Base-by-base conservation (phyloP, 306 rosid species). In the Trifolium fragiferum region DNA sequence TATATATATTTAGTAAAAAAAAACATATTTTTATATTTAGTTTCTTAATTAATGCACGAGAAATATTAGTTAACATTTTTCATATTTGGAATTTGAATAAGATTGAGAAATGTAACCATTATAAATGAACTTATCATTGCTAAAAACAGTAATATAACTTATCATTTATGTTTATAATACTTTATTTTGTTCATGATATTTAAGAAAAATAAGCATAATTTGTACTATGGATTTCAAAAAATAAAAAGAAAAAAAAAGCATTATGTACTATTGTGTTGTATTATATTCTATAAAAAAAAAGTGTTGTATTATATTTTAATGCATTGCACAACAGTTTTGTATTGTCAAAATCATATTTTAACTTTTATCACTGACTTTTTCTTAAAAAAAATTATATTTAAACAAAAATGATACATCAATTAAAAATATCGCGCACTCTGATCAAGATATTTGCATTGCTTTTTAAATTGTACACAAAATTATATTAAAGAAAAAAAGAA, bases 371-470 rank as follows among this genome's bases (percentile, higher is more conserved):
- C 40, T 68, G 69, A 14, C n/a, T 30, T 76, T 44, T 55, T 47
- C 14, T 21, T 43, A 0, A 38, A 46, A 68, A 35, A 20, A 51
- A 13, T 10, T 35, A 57, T 11, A 18, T 3, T 63, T 33, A 30
- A 74, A 62, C 38, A 62, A 61, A 12, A 46, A 32, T 32, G 13
- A 43, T 40, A 18, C 49, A 23, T 20, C 13, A 2, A 35, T 37
- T 30, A 30, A 15, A 15, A 44, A 23, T 5, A 13, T 2, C 21
- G 9, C n/a, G n/a, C 20, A 33, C 70, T 59, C 35, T 49, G 44
- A 70, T 62, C 23, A 16, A 70, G 67, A 78, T 67, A 64, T 64
- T 15, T 30, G 73, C 73, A 18, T 66, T 43, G 74, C 4, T 10
- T 51, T 13, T 62, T 2, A 61, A 50, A 11, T 10, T 46, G 27